Evolutionary conservation across 2,329 filamentous ascomycete species (phyloP), one percentile per base, ranked within the genome.

Genomic region (Neoascochyta sp.): DNA sequence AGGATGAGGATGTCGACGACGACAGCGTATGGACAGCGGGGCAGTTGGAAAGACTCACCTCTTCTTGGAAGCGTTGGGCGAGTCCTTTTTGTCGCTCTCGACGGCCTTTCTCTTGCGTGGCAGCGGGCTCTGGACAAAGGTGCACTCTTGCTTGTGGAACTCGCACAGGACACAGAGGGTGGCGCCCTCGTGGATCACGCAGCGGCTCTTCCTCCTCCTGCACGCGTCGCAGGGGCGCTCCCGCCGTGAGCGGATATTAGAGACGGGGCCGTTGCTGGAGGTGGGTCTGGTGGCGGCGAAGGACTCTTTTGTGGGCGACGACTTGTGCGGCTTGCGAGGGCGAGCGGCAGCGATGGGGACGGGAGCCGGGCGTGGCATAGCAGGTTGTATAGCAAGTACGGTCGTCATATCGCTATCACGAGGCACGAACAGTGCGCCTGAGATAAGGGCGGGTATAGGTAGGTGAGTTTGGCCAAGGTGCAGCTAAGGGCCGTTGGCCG

Each of bases 41-140:
- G 32, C 29, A 39, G 39, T 38, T 20, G 37, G 29, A 40, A 39
- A 50, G 54, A 57, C 78, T 69, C 71, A 86, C 83, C 81, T 83
- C 73, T 81, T 76, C 66, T 84, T 85, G 19, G 48, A 51, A 26
- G 45, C 55, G 54, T 74, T 75, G 45, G 69, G 66, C 43, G 68
- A 73, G 42, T 81, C 77, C 43, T 79, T 75, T 55, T 71, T 67
- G 38, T 71, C 67, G 50, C 80, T 75, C 52, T 77, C 74, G 63
- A 81, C 78, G 42, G 86, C 67, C 69, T 89, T 90, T 58, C 86
- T 76, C 70, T 92, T 92, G 50, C 86, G 77, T 34, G 83, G 80
- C 54, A 81, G 79, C 14, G 85, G 85, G 60, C 83, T 86, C 45
- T 82, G 79, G 28, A 81, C 73, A 58, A 89, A 80, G 23, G 86